Conservation (phyloP, 768 basidiomycete genomes). For the Naganishia antarctica region DNA sequence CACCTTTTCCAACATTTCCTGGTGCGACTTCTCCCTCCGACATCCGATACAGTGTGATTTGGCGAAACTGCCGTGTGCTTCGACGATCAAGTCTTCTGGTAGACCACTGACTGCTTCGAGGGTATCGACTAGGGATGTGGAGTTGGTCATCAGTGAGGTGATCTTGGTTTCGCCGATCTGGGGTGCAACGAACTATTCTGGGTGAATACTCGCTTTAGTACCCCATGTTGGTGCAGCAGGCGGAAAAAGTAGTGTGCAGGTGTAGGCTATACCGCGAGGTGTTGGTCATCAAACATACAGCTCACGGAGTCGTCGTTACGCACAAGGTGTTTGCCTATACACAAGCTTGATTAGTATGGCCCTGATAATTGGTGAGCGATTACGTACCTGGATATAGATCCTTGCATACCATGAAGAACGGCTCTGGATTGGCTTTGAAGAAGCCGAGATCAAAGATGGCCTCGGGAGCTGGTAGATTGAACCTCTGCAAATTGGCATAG, state of each 20-base stretch:
- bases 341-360: neutral
- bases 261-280: slow-evolving; percentile 66
- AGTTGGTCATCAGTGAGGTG: no score
- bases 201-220: slow-evolving; percentile 56
- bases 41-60: slow-evolving; percentile 78
- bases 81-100: slow-evolving; percentile 51
- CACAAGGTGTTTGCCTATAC: slow-evolving; percentile 24
- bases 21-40: slow-evolving; percentile 57
- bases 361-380: neutral
- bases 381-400: slow-evolving; percentile 82
- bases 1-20: slow-evolving; percentile 65
- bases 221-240: slow-evolving; percentile 64
- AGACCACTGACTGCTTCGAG: slow-evolving; percentile 25
- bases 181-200: slow-evolving; percentile 43
- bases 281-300: no score
- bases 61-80: slow-evolving; percentile 96
- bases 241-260: slow-evolving; percentile 82
- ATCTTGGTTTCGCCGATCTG: no score
- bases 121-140: slow-evolving; percentile 53
- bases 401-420: slow-evolving; percentile 79
- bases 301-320: neutral
- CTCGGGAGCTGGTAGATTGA: slow-evolving; percentile 72
- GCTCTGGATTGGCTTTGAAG: slow-evolving; percentile 69
- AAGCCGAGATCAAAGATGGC: slow-evolving; percentile 90
- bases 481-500: slow-evolving; percentile 50